phyloP scores from a whole-genome alignment of 2,329 filamentous ascomycete genomes.

The Zymoseptoria crescenta region DNA sequence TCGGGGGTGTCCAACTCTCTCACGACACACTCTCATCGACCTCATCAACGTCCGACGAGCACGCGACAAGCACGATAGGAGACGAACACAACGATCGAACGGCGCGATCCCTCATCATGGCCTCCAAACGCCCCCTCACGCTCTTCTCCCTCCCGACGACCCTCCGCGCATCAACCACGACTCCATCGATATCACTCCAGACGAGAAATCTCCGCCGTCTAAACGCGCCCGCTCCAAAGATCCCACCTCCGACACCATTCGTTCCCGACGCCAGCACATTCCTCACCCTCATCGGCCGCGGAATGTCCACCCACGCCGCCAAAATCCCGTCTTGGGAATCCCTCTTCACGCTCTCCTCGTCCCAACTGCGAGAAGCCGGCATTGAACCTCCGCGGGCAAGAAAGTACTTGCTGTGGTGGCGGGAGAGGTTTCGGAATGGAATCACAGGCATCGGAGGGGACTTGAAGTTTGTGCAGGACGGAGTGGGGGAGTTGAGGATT shows the following conservation, averaged over 20 bases:
- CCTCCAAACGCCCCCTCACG: conserved; percentile 21
- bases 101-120: conserved; percentile 16
- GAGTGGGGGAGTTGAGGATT: conserved; percentile 50
- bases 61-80: not conserved
- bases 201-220: conserved; percentile 10
- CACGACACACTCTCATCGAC: not conserved
- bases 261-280: conserved; percentile 81
- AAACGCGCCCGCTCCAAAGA: conserved; percentile 14
- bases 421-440: conserved; percentile 73
- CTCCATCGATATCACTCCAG: not conserved
- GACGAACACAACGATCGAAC: not conserved
- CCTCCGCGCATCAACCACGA: conserved; percentile 6
- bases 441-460: conserved; percentile 77
- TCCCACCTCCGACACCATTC: conserved; percentile 71
- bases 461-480: conserved; percentile 61
- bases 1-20: not conserved
- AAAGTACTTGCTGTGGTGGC: conserved; percentile 79
- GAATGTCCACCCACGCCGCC: conserved; percentile 68
- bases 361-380: conserved; percentile 72
- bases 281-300: conserved; percentile 82
- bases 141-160: conserved; percentile 19
- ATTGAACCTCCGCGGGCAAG: conserved; percentile 77
- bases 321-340: conserved; percentile 90
- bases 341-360: conserved; percentile 72
- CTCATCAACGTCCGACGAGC: not conserved